Evolutionary conservation across 805 yeast genomes (phyloP).

Genomic region (Debaryomyces castellii): DNA sequence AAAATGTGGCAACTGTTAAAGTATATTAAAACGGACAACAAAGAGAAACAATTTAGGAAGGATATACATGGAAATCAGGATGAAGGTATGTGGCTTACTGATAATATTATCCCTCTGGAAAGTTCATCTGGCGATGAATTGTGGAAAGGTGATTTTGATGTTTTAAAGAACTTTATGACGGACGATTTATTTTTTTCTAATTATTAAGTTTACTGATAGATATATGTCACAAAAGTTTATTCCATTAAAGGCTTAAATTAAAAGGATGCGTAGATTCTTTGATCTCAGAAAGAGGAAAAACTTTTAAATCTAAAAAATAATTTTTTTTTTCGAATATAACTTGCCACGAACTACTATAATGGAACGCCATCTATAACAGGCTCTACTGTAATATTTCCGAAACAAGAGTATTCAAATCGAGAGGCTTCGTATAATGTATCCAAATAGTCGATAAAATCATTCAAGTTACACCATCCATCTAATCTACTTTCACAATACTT

Average conservation of each 20-base stretch:
- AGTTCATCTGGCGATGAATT: background rate
- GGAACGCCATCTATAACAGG: background rate
- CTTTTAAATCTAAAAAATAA: too few relatives aligned
- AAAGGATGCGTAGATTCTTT: too few relatives aligned
- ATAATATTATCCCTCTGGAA: background rate
- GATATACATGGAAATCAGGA: background rate
- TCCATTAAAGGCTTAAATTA: too few relatives aligned
- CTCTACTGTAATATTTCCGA: background rate
- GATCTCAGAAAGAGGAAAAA: too few relatives aligned
- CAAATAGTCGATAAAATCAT: too few relatives aligned
- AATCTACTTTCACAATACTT: background rate
- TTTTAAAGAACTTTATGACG: background rate
- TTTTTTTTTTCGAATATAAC: too few relatives aligned
- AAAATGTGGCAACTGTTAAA: slow-evolving; percentile 4
- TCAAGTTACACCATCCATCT: background rate
- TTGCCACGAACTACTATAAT: background rate
- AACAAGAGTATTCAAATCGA: background rate
- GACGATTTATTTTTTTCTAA: background rate
- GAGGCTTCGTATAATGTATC: background rate
- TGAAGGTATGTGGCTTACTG: background rate
- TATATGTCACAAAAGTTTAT: too few relatives aligned
- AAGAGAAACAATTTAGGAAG: slow-evolving; percentile 1
- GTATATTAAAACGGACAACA: slow-evolving; percentile 6
- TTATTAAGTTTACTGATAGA: background rate
- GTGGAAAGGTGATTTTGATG: background rate